Conservation (phyloP, 148 eudicot species). For the Beta vulgaris region DNA sequence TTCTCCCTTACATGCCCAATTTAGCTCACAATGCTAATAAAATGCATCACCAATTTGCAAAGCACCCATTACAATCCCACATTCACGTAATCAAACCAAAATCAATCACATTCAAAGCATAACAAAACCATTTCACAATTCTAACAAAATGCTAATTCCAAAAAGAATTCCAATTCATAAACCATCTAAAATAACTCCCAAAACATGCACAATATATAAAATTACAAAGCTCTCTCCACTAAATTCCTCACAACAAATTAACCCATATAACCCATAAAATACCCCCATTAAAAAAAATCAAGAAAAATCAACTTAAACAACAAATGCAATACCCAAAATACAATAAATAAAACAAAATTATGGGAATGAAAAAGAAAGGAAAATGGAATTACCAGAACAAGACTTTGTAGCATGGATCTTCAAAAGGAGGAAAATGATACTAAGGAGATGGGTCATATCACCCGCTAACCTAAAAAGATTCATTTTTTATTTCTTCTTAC, state of each 20-base stretch:
- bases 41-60: not conserved
- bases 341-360: not conserved
- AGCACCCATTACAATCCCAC: not conserved
- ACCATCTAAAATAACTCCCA: not conserved
- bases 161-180: not conserved
- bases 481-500: constrained; percentile 22
- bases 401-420: constrained; percentile 54
- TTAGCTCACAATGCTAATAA: not conserved
- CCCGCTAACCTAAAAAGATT: constrained; percentile 53
- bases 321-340: not conserved
- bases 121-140: not conserved
- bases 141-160: not conserved
- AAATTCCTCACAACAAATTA: not conserved
- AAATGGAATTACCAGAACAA: constrained; percentile 40
- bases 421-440: constrained; percentile 48
- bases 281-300: not conserved
- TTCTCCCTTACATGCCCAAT: not conserved
- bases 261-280: not conserved
- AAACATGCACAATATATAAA: not conserved
- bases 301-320: not conserved
- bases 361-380: not conserved
- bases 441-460: constrained; percentile 58
- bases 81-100: not conserved
- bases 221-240: not conserved
- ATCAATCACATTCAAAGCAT: not conserved